phyloP scores from a whole-genome alignment of 2,329 filamentous ascomycete genomes.

The Aspergillus fructus region DNA sequence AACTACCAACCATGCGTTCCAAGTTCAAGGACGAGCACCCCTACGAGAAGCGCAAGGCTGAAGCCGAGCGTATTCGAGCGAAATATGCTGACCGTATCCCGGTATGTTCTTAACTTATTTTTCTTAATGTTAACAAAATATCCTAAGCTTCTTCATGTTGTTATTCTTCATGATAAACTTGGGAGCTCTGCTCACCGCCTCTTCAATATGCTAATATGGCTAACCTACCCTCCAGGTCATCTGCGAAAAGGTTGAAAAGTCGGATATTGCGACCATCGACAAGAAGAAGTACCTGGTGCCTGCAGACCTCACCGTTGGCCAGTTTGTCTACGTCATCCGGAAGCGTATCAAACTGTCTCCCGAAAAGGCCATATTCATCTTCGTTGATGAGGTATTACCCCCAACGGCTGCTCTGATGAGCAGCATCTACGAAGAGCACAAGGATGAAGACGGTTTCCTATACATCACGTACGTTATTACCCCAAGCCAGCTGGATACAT shows the following conservation, averaged over 20 bases:
- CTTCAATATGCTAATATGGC: slow-evolving; percentile 29
- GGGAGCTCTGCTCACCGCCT: slow-evolving; percentile 29
- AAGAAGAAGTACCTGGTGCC: slow-evolving; percentile 99
- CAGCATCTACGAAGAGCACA: slow-evolving; percentile 99
- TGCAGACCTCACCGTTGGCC: slow-evolving; percentile 94
- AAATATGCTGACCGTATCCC: slow-evolving; percentile 99
- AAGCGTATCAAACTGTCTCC: slow-evolving; percentile 99
- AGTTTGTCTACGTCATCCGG: slow-evolving; percentile 99
- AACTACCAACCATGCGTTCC: slow-evolving; percentile 73
- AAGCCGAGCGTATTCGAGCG: slow-evolving; percentile 98
- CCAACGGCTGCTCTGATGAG: slow-evolving; percentile 98
- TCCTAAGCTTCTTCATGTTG: not conserved
- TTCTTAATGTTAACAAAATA: not conserved
- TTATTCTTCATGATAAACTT: not conserved
- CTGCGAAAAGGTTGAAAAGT: slow-evolving; percentile 99
- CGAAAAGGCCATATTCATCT: slow-evolving; percentile 99
- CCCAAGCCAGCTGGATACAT: not conserved
- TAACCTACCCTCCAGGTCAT: slow-evolving; percentile 68
- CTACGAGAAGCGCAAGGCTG: slow-evolving; percentile 99
- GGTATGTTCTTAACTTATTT: slow-evolving; percentile 55
- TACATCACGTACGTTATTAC: slow-evolving; percentile 79
- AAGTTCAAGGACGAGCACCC: slow-evolving; percentile 99
- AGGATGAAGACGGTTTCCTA: slow-evolving; percentile 83
- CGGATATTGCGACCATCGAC: slow-evolving; percentile 98
- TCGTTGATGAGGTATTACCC: slow-evolving; percentile 96